Evolutionary conservation across 768 basidiomycete species (phyloP).

Genomic region (Psilocybe tampanensis): DNA sequence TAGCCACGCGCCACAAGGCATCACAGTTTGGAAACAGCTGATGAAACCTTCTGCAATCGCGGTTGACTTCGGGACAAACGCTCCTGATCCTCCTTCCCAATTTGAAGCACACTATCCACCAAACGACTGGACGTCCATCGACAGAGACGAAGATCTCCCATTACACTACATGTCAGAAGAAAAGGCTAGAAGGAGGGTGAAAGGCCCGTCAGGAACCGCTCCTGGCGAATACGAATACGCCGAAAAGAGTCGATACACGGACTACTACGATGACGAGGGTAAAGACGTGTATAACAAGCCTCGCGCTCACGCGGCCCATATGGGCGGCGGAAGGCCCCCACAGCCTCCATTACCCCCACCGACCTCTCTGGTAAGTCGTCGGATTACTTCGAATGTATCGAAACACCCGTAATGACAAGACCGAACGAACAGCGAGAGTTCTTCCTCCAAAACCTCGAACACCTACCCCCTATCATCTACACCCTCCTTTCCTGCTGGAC

Average conservation of each 20-base stretch:
- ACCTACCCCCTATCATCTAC: conserved; percentile 80
- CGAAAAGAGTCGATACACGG: conserved; percentile 29
- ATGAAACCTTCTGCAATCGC: conserved; percentile 64
- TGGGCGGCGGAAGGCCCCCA: conserved; percentile 63
- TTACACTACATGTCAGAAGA: conserved; percentile 63
- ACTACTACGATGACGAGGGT: conserved; percentile 48
- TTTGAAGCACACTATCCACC: conserved; percentile 71
- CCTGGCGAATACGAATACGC: conserved; percentile 18
- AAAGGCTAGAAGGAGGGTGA: conserved; percentile 60
- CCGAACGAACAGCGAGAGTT: conserved; percentile 61
- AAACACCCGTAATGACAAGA: conserved; percentile 6
- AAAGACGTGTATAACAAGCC: conserved; percentile 57
- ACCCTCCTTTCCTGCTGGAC: conserved; percentile 95
- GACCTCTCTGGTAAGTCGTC: conserved; percentile 56
- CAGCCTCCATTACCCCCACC: conserved; percentile 65
- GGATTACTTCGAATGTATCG: neutral
- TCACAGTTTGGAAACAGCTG: conserved; percentile 23
- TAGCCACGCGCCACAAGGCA: conserved; percentile 15
- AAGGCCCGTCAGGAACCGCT: conserved; percentile 21
- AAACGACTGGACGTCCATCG: conserved; percentile 28
- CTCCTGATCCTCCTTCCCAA: conserved; percentile 61
- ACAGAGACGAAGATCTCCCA: conserved; percentile 45
- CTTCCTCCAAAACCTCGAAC: conserved; percentile 76
- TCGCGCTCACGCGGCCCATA: conserved; percentile 36
- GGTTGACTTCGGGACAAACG: conserved; percentile 67